Conservation (phyloP, 2,329 filamentous ascomycete genomes). For the Ramichloridium luteum region DNA sequence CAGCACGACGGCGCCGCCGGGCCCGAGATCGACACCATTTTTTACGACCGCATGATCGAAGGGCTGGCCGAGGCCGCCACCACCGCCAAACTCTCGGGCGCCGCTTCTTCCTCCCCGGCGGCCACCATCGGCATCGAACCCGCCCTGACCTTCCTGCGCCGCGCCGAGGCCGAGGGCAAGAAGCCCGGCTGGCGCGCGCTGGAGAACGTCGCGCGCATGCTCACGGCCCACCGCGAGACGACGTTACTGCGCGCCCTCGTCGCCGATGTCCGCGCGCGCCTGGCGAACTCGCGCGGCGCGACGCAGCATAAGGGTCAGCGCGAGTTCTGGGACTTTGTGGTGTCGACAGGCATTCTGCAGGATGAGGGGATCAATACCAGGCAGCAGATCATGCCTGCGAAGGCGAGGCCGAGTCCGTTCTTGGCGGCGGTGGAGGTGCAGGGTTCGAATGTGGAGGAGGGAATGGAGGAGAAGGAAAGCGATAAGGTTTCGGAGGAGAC, state of each 20-base stretch:
- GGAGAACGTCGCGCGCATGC: conserved; percentile 25
- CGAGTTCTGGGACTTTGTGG: conserved; percentile 12
- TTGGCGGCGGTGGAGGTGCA: conserved; percentile 1
- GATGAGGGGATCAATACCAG: conserved; percentile 3
- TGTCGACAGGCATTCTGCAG: conserved; percentile 7
- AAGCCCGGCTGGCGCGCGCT: conserved; percentile 33
- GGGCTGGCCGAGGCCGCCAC: conserved; percentile 43
- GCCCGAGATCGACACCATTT: conserved; percentile 36
- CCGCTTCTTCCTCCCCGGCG: too few species aligned
- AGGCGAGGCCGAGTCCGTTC: conserved; percentile 3
- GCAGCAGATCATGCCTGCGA: conserved; percentile 2
- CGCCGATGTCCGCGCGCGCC: conserved; percentile 7
- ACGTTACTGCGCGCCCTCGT: conserved; percentile 26
- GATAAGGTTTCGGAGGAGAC: neutral
- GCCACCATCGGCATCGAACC: conserved; percentile 36
- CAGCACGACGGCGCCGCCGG: conserved; percentile 8
- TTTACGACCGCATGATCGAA: conserved; percentile 60
- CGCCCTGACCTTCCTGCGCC: conserved; percentile 31
- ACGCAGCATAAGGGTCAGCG: conserved; percentile 4
- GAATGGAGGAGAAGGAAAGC: neutral
- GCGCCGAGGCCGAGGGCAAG: conserved; percentile 29
- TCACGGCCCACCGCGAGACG: conserved; percentile 27
- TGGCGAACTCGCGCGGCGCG: conserved; percentile 5
- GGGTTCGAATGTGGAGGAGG: too few species aligned
- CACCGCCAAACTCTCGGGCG: too few species aligned